Evolutionary conservation across 177 flowering plant species (phyloP), one percentile per base, ranked within the genome.

Genomic region (Vitis hybrid): DNA sequence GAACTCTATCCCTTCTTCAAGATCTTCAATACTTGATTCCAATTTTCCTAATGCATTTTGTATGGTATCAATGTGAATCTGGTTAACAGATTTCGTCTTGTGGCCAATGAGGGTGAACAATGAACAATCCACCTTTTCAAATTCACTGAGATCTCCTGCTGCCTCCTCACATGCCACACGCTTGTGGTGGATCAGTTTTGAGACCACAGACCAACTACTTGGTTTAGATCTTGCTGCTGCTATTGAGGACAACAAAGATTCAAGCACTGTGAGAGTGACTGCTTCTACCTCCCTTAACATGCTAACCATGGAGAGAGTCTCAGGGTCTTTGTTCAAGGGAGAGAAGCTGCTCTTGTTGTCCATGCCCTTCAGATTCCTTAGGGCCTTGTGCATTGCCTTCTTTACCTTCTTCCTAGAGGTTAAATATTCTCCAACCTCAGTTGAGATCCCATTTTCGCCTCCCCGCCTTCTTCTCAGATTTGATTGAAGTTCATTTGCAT

Each of bases 201-300:
- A 77, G 45, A 80, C 72, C 51, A 83, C 48, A 30, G 83, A 80
- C 85, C 79, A 78, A 34, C 72, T 58, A 0, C 65, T 70, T 11
- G 19, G 9, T 49, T 69, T 69, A 12, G 75, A 48, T 71, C 57
- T 51, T 39, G 71, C 21, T 58, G 68, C 68, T 2, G 74, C 66
- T 2, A 81, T 60, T 50, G 69, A 80, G 32, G 70, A 72, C 62
- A 79, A 59, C 51, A 82, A 58, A 48, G 85, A 76, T 32, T 80
- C 74, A 23, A 80, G 74, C 59, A 77, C 66, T 3, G 68, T 6
- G 18, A 66, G 17, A 19, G 79, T 78, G 51, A 75, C 63, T 5
- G 26, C 64, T 59, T 76, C 78, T 4, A 81, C 85, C 65, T 84
- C 80, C 62, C 69, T 70, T 19, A 83, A 64, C 50, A 76, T 66